Evolutionary conservation across 495 filamentous ascomycete genomes (phyloP).

Genomic region (Neurospora sp.): DNA sequence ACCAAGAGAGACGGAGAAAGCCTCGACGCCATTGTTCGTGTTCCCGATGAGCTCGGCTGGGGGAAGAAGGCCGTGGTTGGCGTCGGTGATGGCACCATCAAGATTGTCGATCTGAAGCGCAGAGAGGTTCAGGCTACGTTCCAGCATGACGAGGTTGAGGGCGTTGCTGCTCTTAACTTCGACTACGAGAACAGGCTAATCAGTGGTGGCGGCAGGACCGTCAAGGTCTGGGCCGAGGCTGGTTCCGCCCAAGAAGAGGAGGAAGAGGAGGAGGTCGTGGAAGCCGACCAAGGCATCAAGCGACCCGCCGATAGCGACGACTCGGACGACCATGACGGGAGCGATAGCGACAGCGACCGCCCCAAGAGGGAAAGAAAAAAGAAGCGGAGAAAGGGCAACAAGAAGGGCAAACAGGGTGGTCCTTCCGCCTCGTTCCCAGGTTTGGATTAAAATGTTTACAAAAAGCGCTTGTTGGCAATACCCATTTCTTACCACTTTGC

Average conservation of each 20-base stretch:
- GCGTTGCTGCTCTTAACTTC: constrained; percentile 67
- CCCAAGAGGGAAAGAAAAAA: constrained; percentile 33
- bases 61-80: constrained; percentile 65
- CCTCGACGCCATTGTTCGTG: constrained; percentile 56
- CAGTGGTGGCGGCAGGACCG: constrained; percentile 66
- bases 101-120: constrained; percentile 33
- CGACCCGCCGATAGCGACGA: constrained; percentile 31
- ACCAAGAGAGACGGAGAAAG: constrained; percentile 52
- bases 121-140: constrained; percentile 37
- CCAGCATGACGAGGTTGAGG: constrained; percentile 74
- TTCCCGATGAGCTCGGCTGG: constrained; percentile 55
- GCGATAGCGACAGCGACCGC: constrained; percentile 34
- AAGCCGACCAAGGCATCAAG: constrained; percentile 35
- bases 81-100: constrained; percentile 57
- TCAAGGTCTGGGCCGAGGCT: constrained; percentile 69
- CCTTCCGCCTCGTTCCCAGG: constrained; percentile 20
- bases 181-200: constrained; percentile 78
- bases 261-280: constrained; percentile 35
- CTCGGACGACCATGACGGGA: constrained; percentile 23
- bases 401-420: constrained; percentile 15
- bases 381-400: constrained; percentile 35
- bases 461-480: neutral
- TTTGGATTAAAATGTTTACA: constrained; percentile 14
- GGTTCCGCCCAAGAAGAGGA: constrained; percentile 31
- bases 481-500: neutral